Conservation (phyloP, 2,329 filamentous ascomycete genomes). For the Alternaria burnsii region DNA sequence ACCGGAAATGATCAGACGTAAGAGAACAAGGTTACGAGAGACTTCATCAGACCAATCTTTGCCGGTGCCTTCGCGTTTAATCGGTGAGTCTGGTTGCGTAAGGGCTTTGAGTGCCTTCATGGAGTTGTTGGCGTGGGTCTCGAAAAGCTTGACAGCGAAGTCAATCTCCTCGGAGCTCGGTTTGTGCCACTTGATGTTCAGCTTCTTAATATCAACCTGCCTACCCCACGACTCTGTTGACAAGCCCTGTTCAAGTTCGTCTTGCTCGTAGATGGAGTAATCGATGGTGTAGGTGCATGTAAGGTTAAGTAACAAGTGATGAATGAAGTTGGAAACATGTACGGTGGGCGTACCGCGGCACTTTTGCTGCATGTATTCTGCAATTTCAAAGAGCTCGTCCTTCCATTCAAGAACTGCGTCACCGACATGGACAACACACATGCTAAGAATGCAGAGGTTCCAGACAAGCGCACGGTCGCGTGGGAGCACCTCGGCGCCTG, state of each 20-base stretch:
- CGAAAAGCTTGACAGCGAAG: slow-evolving; percentile 89
- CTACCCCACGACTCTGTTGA: slow-evolving; percentile 85
- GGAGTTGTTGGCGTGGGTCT: slow-evolving; percentile 80
- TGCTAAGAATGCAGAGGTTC: slow-evolving; percentile 96
- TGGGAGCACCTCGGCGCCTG: slow-evolving; percentile 90
- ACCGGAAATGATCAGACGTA: slow-evolving; percentile 89
- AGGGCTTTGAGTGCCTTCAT: slow-evolving; percentile 77
- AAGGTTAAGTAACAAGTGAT: slow-evolving; percentile 92
- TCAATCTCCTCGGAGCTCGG: slow-evolving; percentile 81
- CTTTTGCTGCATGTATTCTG: slow-evolving; percentile 94
- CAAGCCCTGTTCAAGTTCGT: slow-evolving; percentile 73
- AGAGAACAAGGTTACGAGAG: slow-evolving; percentile 84
- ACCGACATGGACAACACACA: slow-evolving; percentile 97
- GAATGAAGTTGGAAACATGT: slow-evolving; percentile 96
- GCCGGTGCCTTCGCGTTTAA: slow-evolving; percentile 92
- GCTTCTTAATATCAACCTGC: slow-evolving; percentile 73
- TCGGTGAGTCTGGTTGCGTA: slow-evolving; percentile 80
- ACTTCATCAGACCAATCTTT: slow-evolving; percentile 99
- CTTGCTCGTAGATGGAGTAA: slow-evolving; percentile 85
- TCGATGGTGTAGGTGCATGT: slow-evolving; percentile 95
- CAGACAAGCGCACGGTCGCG: slow-evolving; percentile 92
- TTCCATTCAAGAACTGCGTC: slow-evolving; percentile 89
- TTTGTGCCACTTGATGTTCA: slow-evolving; percentile 91
- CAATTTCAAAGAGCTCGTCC: slow-evolving; percentile 87
- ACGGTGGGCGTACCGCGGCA: slow-evolving; percentile 94